Evolutionary conservation across 495 filamentous ascomycete genomes (phyloP), one percentile per base, ranked within the genome.

Genomic region (Filosporella fistucella): DNA sequence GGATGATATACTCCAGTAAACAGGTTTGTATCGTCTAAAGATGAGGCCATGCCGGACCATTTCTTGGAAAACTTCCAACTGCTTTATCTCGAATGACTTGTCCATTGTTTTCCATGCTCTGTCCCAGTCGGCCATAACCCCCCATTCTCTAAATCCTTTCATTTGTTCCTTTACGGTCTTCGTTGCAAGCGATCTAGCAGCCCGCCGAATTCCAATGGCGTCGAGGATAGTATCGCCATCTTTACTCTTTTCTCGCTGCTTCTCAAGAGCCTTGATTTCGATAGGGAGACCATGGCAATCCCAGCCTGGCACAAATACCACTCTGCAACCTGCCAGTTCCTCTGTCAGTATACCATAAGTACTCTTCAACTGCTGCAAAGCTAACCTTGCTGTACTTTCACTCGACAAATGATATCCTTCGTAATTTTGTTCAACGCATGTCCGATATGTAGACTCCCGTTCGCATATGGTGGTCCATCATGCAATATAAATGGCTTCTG

Each of bases 281-380:
- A 99, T 99, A 7, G 93, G 93, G 42, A 99, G 73, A 5, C 93
- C 93, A 70, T 99, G 93, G 57, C 93, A 99, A 64, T 99, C 93
- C 94, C 94, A 99, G 24, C 93, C 94, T 3, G 93, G 93, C 4
- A 91, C 72, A 62, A 91, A 99, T n/a, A 82, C 75, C 25, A 97
- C 78, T 33, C 79, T 51, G 18, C 49, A 44, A 30, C 58, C 58
- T 60, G 28, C 7, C 37, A 44, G 21, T 6, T 21, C 20, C n/a
- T 17, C 32, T 8, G 28, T 42, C 23, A 48, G 51, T 37, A 28
- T 8, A 21, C 34, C 30, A 17, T 1, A 7, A 16, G 12, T 6
- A 17, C 2, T 17, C 7, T 18, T n/a, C 8, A 32, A 2, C 14
- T 18, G 26, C 20, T 24, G 9, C 7, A 32, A 22, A 6, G 40